Conservation (phyloP, 805 yeast genomes). For the Teunomyces lycoperdinae region DNA sequence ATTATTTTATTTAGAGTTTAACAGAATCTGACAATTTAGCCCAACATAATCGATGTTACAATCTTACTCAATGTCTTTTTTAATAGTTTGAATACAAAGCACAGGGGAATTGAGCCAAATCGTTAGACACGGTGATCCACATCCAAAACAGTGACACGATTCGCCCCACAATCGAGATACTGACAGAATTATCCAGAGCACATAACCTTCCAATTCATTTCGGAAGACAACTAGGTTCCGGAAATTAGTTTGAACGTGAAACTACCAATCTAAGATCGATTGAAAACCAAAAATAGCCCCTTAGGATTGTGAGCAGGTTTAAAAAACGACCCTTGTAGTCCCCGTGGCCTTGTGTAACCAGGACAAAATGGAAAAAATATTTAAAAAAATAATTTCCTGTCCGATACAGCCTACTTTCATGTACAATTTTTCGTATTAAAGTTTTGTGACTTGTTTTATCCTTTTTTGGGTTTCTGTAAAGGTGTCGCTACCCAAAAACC, state of each 20-base stretch:
- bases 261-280: constrained; percentile 1
- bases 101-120: not conserved
- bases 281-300: not conserved
- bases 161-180: not conserved
- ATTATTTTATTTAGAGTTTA: not conserved
- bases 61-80: not conserved
- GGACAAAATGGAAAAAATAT: not conserved
- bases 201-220: not conserved
- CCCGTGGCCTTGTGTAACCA: not conserved
- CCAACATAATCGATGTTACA: constrained; percentile 1
- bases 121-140: not conserved
- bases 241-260: not conserved
- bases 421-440: not conserved
- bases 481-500: not conserved
- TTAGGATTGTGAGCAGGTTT: not conserved
- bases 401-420: not conserved
- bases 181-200: not conserved
- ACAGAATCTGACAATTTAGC: not conserved
- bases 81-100: not conserved
- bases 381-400: not conserved
- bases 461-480: not conserved
- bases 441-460: not conserved
- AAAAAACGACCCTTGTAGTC: not conserved
- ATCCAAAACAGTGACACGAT: not conserved
- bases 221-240: not conserved